Evolutionary conservation across 1,284 basidiomycete species (phyloP).

Genomic region (Microbotryomycetes sp.): DNA sequence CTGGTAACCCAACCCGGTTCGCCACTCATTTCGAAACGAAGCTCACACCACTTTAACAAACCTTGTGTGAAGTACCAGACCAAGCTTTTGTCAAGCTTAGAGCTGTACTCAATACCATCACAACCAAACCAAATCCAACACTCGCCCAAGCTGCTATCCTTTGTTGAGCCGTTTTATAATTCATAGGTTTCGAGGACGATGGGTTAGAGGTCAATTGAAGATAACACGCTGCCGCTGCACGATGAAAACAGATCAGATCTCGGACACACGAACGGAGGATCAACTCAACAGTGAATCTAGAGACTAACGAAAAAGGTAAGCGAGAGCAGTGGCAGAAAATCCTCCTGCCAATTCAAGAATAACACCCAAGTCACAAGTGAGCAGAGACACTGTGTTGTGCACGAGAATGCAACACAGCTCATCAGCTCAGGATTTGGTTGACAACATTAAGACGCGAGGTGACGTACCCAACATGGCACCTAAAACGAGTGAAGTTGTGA

Average conservation of each 20-base stretch:
- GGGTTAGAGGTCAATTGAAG: conserved; percentile 65
- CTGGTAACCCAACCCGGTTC: too few species aligned
- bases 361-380: conserved; percentile 93
- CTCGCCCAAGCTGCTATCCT: conserved; percentile 64
- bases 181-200: conserved; percentile 40
- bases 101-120: conserved; percentile 70
- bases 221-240: conserved; percentile 66
- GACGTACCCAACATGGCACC: conserved; percentile 71
- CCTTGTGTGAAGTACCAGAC: conserved; percentile 16
- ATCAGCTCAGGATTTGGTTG: neutral
- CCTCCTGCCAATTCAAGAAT: conserved; percentile 97
- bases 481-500: conserved; percentile 79
- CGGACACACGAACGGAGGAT: neutral
- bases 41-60: conserved; percentile 19
- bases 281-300: neutral
- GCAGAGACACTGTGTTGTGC: conserved; percentile 62
- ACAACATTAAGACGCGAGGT: conserved; percentile 1
- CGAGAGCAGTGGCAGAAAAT: conserved; percentile 84
- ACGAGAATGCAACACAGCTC: neutral
- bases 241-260: conserved; percentile 49
- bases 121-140: conserved; percentile 64
- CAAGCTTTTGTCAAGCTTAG: conserved; percentile 41
- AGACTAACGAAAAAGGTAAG: conserved; percentile 61
- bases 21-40: neutral
- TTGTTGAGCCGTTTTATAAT: conserved; percentile 55